Base-by-base conservation (phyloP, 139 green algal genomes). In the Chlamydomonas eustigma region DNA sequence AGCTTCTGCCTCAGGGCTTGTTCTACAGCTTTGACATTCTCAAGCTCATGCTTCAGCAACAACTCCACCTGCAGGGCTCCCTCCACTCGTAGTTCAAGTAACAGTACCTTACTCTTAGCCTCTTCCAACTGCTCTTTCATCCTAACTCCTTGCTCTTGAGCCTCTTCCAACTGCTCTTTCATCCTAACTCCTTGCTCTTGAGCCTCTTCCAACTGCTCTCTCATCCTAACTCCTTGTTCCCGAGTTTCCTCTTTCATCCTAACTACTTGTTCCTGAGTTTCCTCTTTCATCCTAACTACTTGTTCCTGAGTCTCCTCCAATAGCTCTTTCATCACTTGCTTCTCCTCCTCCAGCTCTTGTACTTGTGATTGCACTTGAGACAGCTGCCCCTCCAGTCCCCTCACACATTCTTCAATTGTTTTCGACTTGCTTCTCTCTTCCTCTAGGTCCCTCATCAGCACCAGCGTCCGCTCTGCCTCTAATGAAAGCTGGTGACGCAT, bases 1-100 rank as follows among this genome's bases (percentile, higher is more conserved):
- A 80, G 25, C 75, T 80, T 65, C 39, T 71, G 44, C 35, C 75
- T 50, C 24, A 80, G 75, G 0, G 65, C 75, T 50, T 37, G 24
- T 8, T 36, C 44, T 58, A 12, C 44, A 28, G 44, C 18, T 58
- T 12, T 58, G 44, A 58, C 44, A n/a, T 58, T 12, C 44, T 58
- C 44, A 31, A 71, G 64, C 64, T 38, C 32, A 50, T 33, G 3
- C 39, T 2, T 31, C 64, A 71, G 44, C 12, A 18, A 28, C 44
- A 28, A 18, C 18, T 18, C 44, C 44, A 28, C 44, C 44, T 58
- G 44, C 18, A 28, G 44, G 12, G 44, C 12, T 18, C 18, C 12
- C 44, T 18, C 44, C 44, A 58, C 12, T 18, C 18, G 44, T 28
- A 28, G 44, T 58, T 58, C 12, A 12, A 58, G 44, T 12, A 18